Conservation (phyloP, 371 early-diverging fungal genomes). For the Racocetra persica region DNA sequence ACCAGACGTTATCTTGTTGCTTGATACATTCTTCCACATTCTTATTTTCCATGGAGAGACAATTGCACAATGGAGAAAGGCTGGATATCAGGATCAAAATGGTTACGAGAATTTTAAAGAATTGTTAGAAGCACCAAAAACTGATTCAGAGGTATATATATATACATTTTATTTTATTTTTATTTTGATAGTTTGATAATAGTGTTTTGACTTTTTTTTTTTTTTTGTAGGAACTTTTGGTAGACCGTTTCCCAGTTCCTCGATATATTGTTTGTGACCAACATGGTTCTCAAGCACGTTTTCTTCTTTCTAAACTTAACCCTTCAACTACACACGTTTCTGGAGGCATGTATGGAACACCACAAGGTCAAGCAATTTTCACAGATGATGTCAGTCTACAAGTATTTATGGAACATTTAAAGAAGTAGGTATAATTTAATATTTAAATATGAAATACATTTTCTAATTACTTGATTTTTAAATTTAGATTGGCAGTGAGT, state of each 20-base stretch:
- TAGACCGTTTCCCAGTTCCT: constrained; percentile 98
- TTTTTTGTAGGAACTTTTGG: constrained; percentile 75
- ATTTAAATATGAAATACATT: background rate
- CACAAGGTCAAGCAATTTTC: constrained; percentile 83
- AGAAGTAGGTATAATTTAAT: constrained; percentile 66
- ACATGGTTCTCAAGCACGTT: constrained; percentile 99
- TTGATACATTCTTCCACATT: constrained; percentile 99
- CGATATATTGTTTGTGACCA: constrained; percentile 98
- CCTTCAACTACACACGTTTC: constrained; percentile 96
- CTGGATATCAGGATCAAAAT: constrained; percentile 89
- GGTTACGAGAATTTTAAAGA: constrained; percentile 96
- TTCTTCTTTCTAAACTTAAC: constrained; percentile 98
- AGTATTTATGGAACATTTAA: constrained; percentile 97
- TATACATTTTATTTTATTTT: constrained; percentile 10
- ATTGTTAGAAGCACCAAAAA: constrained; percentile 89
- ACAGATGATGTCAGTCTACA: constrained; percentile 98
- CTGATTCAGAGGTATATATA: constrained; percentile 78
- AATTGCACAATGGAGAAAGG: constrained; percentile 93
- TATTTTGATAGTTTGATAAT: background rate
- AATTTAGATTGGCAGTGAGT: constrained; percentile 31
- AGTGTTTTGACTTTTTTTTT: background rate
- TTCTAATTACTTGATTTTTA: background rate
- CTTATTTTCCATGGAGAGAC: constrained; percentile 96
- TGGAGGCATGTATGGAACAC: constrained; percentile 69
- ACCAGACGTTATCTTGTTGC: constrained; percentile 93